Percentiles rank a stretch among this genome's conserved stretches.
Evolutionary conservation across 768 basidiomycete species (phyloP).

Genomic region (Rhodocollybia butyracea): DNA sequence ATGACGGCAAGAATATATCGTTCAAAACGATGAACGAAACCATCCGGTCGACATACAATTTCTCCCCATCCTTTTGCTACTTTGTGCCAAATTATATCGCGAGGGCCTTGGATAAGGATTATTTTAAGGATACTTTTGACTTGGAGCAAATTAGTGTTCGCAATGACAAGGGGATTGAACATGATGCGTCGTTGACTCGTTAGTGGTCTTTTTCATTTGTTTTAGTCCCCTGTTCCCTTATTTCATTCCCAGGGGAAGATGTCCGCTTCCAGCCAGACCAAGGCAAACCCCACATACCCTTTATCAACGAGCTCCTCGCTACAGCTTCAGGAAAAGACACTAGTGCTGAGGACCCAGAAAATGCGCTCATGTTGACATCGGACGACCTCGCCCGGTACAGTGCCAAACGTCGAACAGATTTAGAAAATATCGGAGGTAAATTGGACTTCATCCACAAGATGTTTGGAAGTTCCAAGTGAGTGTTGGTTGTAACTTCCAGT

Average conservation of each 20-base stretch:
- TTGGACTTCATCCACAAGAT: slow-evolving; percentile 59
- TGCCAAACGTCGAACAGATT: slow-evolving; percentile 59
- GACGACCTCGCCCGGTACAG: slow-evolving; percentile 57
- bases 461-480: slow-evolving; percentile 69
- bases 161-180: slow-evolving; percentile 76
- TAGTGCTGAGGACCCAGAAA: slow-evolving; percentile 31
- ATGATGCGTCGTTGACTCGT: slow-evolving; percentile 64
- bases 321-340: slow-evolving; percentile 50
- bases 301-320: slow-evolving; percentile 54
- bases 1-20: slow-evolving; percentile 63
- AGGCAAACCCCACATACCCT: slow-evolving; percentile 41
- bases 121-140: slow-evolving; percentile 58
- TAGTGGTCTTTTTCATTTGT: slow-evolving; percentile 28
- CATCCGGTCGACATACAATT: slow-evolving; percentile 64
- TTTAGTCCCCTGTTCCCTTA: background rate
- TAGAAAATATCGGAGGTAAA: slow-evolving; percentile 48
- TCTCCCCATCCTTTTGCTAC: slow-evolving; percentile 61
- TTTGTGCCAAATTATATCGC: slow-evolving; percentile 66
- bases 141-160: slow-evolving; percentile 67
- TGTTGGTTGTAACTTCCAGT: background rate
- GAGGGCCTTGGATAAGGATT: slow-evolving; percentile 51
- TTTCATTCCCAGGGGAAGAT: slow-evolving; percentile 48
- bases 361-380: slow-evolving; percentile 45
- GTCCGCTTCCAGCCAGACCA: slow-evolving; percentile 46
- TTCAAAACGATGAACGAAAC: slow-evolving; percentile 46